These are phyloP conservation scores for Monilinia fructicola DNA, from an alignment of 2,329 filamentous ascomycete species.

Conservation along the genomic window DNA sequence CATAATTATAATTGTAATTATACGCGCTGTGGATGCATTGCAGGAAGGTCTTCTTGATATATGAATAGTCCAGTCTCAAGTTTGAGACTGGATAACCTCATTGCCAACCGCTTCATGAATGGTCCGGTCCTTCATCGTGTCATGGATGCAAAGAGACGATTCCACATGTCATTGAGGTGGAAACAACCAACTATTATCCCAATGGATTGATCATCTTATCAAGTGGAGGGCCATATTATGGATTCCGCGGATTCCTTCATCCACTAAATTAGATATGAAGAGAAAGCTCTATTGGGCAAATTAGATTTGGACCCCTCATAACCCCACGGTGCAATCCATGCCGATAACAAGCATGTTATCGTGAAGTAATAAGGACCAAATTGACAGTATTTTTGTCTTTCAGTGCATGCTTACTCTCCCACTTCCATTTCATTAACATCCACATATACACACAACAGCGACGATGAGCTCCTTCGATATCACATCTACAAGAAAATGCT, in stretches of 20 bases:
- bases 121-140: neutral
- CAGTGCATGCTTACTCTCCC: neutral
- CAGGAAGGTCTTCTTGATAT: neutral
- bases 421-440: neutral
- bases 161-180: slow-evolving; percentile 13
- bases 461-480: slow-evolving; percentile 51
- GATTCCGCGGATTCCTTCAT: neutral
- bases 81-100: slow-evolving; percentile 22
- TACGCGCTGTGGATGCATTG: slow-evolving; percentile 15
- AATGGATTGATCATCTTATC: neutral
- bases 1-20: neutral
- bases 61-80: slow-evolving; percentile 17
- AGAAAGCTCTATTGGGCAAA: slow-evolving; percentile 20
- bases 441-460: slow-evolving; percentile 2
- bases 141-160: slow-evolving; percentile 7
- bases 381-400: neutral
- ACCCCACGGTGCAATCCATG: slow-evolving; percentile 5
- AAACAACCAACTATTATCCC: neutral
- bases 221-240: neutral
- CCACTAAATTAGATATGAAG: slow-evolving; percentile 17
- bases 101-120: neutral
- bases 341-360: slow-evolving; percentile 7
- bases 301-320: slow-evolving; percentile 16
- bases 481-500: slow-evolving; percentile 55
- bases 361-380: slow-evolving; percentile 13